Conservation (phyloP, 371 early-diverging fungal genomes). For the Polyrhizophydium stewartii region DNA sequence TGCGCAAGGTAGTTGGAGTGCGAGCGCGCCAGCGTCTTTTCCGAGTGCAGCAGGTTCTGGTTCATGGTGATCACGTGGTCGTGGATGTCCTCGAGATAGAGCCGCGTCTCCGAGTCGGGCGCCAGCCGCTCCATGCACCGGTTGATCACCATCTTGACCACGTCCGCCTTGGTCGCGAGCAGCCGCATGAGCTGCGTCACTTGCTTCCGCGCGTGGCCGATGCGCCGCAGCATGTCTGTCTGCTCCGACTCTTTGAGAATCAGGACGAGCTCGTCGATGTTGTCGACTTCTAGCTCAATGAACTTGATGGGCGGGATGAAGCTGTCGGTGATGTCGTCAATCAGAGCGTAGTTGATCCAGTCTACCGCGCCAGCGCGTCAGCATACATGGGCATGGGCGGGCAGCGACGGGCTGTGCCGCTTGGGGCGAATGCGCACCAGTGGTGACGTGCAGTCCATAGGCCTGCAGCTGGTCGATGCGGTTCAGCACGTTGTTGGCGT, state of each 20-base stretch:
- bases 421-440: constrained; percentile 9
- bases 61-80: constrained; percentile 94
- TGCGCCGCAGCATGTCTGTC: constrained; percentile 78
- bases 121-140: constrained; percentile 54
- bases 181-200: constrained; percentile 73
- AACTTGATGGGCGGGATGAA: constrained; percentile 74
- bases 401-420: neutral
- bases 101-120: constrained; percentile 55
- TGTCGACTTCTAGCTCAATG: constrained; percentile 86
- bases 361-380: constrained; percentile 43
- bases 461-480: constrained; percentile 68
- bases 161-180: constrained; percentile 74
- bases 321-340: constrained; percentile 82
- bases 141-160: constrained; percentile 73
- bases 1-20: constrained; percentile 96
- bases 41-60: constrained; percentile 83
- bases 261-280: constrained; percentile 87
- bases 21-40: constrained; percentile 83
- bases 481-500: constrained; percentile 68
- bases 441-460: constrained; percentile 51
- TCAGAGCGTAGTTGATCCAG: constrained; percentile 85
- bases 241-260: constrained; percentile 84
- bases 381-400: neutral
- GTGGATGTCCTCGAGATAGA: constrained; percentile 92
- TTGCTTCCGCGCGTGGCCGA: constrained; percentile 76